Evolutionary conservation across 257 asterid species (phyloP), one percentile per base, ranked within the genome.

Genomic region (Jacaranda copaia): DNA sequence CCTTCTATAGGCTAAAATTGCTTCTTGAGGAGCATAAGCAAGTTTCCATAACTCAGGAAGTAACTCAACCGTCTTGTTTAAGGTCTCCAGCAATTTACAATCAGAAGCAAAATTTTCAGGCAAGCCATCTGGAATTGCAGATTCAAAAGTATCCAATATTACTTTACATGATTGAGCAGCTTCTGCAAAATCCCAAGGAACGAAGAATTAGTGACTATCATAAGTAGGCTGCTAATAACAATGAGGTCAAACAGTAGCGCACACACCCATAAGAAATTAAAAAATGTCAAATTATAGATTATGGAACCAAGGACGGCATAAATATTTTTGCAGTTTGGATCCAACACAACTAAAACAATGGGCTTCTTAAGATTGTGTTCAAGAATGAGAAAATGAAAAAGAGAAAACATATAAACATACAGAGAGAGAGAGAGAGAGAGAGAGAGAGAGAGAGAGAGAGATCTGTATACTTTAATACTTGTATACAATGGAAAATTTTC

Each of bases 31-130:
- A 20, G 78, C 66, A 65, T 63, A 79, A 64, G 90, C 91, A 36
- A 85, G 89, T 73, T 88, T 89, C 87, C 88, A 94, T 48, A 92
- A 57, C 85, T 94, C 98, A 5, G 98, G 98, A 52, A 92, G 98
- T 45, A 94, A 79, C 89, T 89, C 98, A 5, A 94, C 97, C 0
- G 95, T 88, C 73, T 88, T 89, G 86, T 81, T 89, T 82, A 92
- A 45, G 11, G 89, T 92, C 77, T 94, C 98, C 49, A 88, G 72
- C 79, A 94, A 76, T 84, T 94, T 94, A 70, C 81, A 73, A 67
- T 94, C 96, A 13, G 89, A 79, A 57, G 90, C 84, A 36, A 90
- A 79, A 60, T 42, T 85, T 76, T 88, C 92, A 4, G 97, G 88
- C 75, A 94, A 69, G 74, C 97, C 98, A 15, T 88, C 88, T 8